Base-by-base conservation (phyloP, 176 grass and related monocot species). In the Carex myosuroides region DNA sequence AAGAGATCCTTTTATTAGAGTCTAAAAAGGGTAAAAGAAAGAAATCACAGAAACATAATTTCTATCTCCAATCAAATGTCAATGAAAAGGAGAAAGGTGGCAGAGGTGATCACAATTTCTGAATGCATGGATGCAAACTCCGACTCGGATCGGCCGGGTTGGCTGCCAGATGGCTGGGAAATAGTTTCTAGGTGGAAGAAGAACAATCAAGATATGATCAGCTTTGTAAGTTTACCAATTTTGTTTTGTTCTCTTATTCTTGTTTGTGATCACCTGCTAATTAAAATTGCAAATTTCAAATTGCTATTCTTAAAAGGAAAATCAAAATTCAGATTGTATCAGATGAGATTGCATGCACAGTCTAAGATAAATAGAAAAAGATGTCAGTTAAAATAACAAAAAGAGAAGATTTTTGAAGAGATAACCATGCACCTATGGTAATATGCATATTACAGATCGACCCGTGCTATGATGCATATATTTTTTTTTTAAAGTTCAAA, bases 121-220 rank as follows among this genome's bases (percentile, higher is more conserved):
- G 50, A 55, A 2, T 24, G 24, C 13, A 18, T 2, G 14, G 50
- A 77, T 13, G 50, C 2, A 8, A 50, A 17, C 12, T 7, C 48
- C 0, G 50, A 77, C 50, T 32, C 73, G 0, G 73, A 56, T 77
- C 50, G 4, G 50, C 73, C 24, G 2, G 50, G 73, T 3, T 77
- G 73, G 73, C 50, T 77, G 50, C 73, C 73, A 8, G 73, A 77
- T 56, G 73, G 73, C 22, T 77, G 73, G 73, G 73, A 77, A 24
- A 77, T 5, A 6, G 24, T 77, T 56, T 54, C 50, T 77, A 16
- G 50, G 50, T 8, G 50, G 48, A 77, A 8, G 22, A 77, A 77
- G 2, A 39, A 39, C 37, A 55, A 77, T 56, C 24, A 32, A 26
- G 12, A 54, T 17, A 32, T 77, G 3, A 39, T 39, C 37, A 77